phyloP scores from a whole-genome alignment of 148 eudicot species.

The Silene uniflora region DNA sequence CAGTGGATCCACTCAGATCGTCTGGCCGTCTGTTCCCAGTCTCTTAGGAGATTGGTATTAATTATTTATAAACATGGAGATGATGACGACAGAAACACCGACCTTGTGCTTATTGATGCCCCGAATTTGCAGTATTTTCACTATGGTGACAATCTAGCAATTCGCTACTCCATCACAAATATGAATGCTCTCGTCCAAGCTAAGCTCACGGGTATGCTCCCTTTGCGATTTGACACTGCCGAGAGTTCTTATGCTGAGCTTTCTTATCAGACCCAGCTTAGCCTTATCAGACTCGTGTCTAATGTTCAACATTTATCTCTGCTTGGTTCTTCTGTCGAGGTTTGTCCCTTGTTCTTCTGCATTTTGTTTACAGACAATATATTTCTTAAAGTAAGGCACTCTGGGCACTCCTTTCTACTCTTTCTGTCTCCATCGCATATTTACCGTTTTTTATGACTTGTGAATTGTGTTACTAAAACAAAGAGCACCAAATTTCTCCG shows the following conservation, averaged over 20 bases:
- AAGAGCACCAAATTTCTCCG: too few species aligned
- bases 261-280: neutral
- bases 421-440: too few species aligned
- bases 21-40: constrained; percentile 2
- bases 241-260: neutral
- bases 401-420: neutral
- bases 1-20: neutral
- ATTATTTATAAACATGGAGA: too few species aligned
- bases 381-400: neutral
- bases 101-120: constrained; percentile 21
- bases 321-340: neutral
- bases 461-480: neutral
- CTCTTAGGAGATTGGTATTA: constrained; percentile 15
- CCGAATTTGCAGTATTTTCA: constrained; percentile 21
- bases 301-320: neutral
- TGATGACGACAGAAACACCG: too few species aligned
- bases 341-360: neutral
- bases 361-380: neutral
- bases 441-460: neutral
- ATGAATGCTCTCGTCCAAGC: constrained; percentile 18
- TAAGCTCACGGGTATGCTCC: neutral
- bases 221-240: neutral
- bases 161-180: constrained; percentile 4
- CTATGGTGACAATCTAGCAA: neutral
- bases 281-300: constrained; percentile 17